Evolutionary conservation across 1,284 basidiomycete genomes (phyloP).

Genomic region (Spongispora temasekensis): DNA sequence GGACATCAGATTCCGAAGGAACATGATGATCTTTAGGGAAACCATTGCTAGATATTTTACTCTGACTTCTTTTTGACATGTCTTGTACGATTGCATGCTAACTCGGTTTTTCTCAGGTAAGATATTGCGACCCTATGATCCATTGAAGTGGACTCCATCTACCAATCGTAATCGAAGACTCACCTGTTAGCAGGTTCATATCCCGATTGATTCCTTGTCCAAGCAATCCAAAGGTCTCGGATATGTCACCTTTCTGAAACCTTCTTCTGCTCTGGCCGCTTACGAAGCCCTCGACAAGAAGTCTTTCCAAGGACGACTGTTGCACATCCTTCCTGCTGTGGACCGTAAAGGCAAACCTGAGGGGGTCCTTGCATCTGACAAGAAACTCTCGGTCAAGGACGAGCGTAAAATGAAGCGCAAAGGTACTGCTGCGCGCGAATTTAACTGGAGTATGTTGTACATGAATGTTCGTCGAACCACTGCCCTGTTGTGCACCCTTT

Average conservation of each 20-base stretch:
- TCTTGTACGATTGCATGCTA: slow-evolving; percentile 5
- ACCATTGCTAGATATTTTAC: slow-evolving; percentile 47
- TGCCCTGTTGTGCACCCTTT: slow-evolving; percentile 11
- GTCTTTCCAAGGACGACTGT: slow-evolving; percentile 88
- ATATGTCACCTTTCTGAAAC: slow-evolving; percentile 76
- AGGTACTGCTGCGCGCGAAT: slow-evolving; percentile 75
- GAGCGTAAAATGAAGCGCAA: slow-evolving; percentile 75
- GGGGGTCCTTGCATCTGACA: slow-evolving; percentile 46
- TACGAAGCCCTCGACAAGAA: slow-evolving; percentile 80
- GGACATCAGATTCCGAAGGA: slow-evolving; percentile 60
- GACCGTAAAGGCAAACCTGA: slow-evolving; percentile 56
- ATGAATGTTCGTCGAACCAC: slow-evolving; percentile 83
- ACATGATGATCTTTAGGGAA: slow-evolving; percentile 61
- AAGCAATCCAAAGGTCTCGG: slow-evolving; percentile 82
- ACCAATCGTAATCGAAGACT: slow-evolving; percentile 13
- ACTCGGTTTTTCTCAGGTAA: slow-evolving; percentile 15
- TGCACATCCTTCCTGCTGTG: slow-evolving; percentile 88
- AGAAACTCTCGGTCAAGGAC: slow-evolving; percentile 63
- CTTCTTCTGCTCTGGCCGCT: slow-evolving; percentile 73
- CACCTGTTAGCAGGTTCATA: slow-evolving; percentile 64
- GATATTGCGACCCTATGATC: no score
- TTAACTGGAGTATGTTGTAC: slow-evolving; percentile 96
- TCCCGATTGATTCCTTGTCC: slow-evolving; percentile 71
- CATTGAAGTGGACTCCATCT: no score
- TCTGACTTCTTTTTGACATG: slow-evolving; percentile 20